Percentiles rank a stretch among this genome's conserved stretches.
phyloP scores from a whole-genome alignment of 2,329 filamentous ascomycete species.

The Phialophora expanda region DNA sequence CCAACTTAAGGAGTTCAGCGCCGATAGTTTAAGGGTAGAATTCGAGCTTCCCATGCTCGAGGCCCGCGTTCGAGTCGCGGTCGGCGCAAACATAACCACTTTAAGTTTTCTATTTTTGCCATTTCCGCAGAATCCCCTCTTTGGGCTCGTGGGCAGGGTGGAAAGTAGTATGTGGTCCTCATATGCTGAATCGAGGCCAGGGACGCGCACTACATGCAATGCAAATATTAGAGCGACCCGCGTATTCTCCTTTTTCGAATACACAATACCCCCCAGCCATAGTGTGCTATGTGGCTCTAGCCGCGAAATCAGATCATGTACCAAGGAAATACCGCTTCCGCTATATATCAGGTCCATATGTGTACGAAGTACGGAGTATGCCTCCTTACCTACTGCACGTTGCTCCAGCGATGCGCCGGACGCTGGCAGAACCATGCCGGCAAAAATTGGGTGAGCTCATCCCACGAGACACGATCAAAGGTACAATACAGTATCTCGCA shows the following conservation, averaged over 20 bases:
- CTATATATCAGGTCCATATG: no score
- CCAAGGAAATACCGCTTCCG: background rate
- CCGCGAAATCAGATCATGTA: background rate
- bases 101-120: constrained; percentile 12
- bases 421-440: background rate
- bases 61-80: constrained; percentile 40
- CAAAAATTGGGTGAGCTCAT: background rate
- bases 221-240: no score
- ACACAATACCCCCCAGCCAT: no score
- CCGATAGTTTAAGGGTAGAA: constrained; percentile 42
- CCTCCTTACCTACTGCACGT: background rate
- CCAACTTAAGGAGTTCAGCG: constrained; percentile 17
- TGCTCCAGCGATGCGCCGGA: background rate
- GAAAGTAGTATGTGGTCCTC: no score
- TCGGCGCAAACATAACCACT: background rate
- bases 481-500: background rate
- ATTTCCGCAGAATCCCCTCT: background rate
- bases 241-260: no score
- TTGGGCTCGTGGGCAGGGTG: no score
- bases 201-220: no score
- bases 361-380: no score
- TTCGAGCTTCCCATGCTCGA: constrained; percentile 41
- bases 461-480: background rate
- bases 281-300: background rate
- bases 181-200: background rate